A percentile compares a stretch with the other conserved stretches of the same genome.
phyloP scores from a whole-genome alignment of 2,329 filamentous ascomycete genomes.

The Alternaria novae-zelandiae region DNA sequence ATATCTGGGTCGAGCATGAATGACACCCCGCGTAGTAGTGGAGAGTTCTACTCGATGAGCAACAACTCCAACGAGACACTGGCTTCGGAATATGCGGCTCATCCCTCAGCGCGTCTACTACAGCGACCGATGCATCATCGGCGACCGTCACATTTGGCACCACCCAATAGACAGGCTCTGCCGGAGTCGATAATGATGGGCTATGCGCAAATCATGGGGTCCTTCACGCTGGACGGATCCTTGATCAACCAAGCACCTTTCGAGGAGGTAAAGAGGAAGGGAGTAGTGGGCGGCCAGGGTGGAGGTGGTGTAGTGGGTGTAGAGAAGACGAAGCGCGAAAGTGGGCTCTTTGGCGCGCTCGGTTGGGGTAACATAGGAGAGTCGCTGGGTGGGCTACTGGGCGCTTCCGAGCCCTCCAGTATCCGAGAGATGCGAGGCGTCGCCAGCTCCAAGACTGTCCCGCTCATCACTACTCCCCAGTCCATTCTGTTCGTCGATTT shows the following conservation, averaged over 20 bases:
- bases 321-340: conserved; percentile 75
- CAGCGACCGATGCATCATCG: conserved; percentile 37
- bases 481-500: conserved; percentile 96
- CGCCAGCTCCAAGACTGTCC: conserved; percentile 84
- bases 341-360: conserved; percentile 80
- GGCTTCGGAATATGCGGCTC: conserved; percentile 78
- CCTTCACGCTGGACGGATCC: conserved; percentile 89
- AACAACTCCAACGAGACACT: conserved; percentile 95
- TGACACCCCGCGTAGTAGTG: conserved; percentile 84
- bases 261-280: conserved; percentile 94
- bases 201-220: conserved; percentile 91
- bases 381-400: conserved; percentile 86
- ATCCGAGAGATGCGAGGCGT: conserved; percentile 94
- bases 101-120: conserved; percentile 59
- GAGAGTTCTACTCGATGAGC: conserved; percentile 92
- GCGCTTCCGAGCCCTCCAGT: conserved; percentile 84
- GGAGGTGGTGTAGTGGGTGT: conserved; percentile 86
- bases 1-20: conserved; percentile 78
- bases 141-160: conserved; percentile 43
- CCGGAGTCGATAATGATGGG: conserved; percentile 96
- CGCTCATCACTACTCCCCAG: conserved; percentile 91
- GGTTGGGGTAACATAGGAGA: conserved; percentile 89
- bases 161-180: conserved; percentile 39
- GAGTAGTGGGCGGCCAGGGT: conserved; percentile 80
- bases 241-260: conserved; percentile 88